Base-by-base conservation (phyloP, 2,329 filamentous ascomycete species). In the Claviceps capensis region DNA sequence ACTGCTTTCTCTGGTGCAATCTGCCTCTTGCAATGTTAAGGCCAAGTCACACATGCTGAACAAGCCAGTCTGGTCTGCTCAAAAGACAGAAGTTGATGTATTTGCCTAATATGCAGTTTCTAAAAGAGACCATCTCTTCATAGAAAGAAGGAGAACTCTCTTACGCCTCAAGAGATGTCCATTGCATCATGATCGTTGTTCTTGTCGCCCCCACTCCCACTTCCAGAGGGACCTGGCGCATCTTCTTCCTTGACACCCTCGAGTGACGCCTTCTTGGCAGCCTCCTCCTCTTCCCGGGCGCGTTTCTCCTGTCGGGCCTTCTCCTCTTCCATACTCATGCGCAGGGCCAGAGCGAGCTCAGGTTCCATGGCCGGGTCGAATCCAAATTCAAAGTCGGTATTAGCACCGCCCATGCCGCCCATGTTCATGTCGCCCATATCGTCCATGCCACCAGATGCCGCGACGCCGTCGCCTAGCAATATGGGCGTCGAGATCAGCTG, bases 241-340 rank as follows among this genome's bases (percentile, higher is more conserved):
- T 79, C 80, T 66, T 88, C 85, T 65, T 91, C 86, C 60, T 88
- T 83, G 64, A 97, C 88, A 47, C 82, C 82, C 63, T 89, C 88
- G 59, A 97, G 74, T 46, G 82, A 80, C 44, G 81, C 81, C 72
- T 90, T 91, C 59, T 81, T 81, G 51, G 86, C 78, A 44, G 80
- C 78, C 59, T 82, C 78, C 59, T 87, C 84, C 60, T 87, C 84
- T 57, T 88, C 81, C 61, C 83, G 82, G 60, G 85, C 87, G 63
- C 85, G 82, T 71, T 88, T 88, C 67, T 95, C 90, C 69, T 94
- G 84, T 62, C 93, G 77, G 55, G 90, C 90, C 73, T 94, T 94
- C 71, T 98, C 93, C 67, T 98, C 93, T 67, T 98, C 93, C 79
- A 95, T 88, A 69, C 88, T 95, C 88, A 98, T 95, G 57, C 93